These are phyloP conservation scores for Melampsora americana DNA, from an alignment of 1,284 basidiomycete species.

Conservation along the genomic window DNA sequence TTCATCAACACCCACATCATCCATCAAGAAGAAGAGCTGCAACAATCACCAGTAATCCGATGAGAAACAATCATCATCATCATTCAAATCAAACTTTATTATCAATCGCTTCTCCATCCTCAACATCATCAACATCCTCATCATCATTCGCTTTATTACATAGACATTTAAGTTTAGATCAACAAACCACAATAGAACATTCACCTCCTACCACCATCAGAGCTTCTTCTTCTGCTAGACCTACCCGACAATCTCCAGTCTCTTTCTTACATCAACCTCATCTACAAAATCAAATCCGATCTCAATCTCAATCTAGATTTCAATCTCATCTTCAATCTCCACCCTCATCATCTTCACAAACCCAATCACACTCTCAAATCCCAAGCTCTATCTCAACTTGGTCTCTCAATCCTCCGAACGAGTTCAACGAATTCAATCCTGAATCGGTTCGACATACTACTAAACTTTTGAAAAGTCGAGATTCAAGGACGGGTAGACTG, in stretches of 20 bases:
- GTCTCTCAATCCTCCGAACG: neutral
- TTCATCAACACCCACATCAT: no score
- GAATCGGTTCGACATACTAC: constrained; percentile 44
- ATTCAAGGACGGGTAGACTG: constrained; percentile 38
- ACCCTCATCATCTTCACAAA: neutral
- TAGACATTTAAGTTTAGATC: no score
- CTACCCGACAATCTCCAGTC: neutral
- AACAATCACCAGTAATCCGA: no score
- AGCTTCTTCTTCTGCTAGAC: neutral
- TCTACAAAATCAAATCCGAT: neutral
- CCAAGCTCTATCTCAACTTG: neutral
- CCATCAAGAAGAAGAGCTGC: no score
- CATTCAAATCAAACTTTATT: no score
- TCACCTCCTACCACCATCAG: no score
- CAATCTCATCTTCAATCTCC: neutral
- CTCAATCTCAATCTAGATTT: neutral
- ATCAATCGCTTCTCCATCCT: no score
- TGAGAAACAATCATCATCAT: no score
- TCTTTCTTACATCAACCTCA: neutral
- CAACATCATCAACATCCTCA: no score
- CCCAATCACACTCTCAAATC: neutral
- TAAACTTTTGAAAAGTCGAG: constrained; percentile 39
- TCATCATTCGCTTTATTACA: no score
- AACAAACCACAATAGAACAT: no score
- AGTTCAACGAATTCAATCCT: neutral